Evolutionary conservation across 129 eudicot genomes (phyloP).

Genomic region (Apium graveolens): DNA sequence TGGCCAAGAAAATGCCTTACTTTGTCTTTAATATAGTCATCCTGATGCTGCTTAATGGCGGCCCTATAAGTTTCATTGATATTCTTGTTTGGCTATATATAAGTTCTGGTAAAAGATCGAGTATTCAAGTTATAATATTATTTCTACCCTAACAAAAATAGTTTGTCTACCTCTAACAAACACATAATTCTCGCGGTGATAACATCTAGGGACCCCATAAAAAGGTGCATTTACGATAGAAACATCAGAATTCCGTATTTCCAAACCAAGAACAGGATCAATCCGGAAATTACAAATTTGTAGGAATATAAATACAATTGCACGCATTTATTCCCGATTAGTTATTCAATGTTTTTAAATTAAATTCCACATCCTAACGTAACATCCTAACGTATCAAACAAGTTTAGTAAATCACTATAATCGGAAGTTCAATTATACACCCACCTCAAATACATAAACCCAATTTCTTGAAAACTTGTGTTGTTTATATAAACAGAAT

Average conservation of each 20-base stretch:
- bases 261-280: background rate
- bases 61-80: conserved; percentile 70
- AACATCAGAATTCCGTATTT: background rate
- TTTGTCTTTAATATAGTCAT: no score
- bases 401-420: no score
- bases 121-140: background rate
- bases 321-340: no score
- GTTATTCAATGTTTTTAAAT: background rate
- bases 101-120: background rate
- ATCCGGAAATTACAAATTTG: background rate
- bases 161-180: no score
- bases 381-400: no score
- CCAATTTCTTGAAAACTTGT: background rate
- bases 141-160: background rate
- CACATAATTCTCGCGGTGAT: no score
- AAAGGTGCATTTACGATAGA: background rate
- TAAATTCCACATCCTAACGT: background rate
- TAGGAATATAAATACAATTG: background rate
- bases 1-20: no score
- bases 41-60: conserved; percentile 78
- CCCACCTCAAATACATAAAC: background rate
- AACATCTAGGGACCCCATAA: no score
- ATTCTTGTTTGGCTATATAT: background rate
- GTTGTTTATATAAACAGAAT: background rate
- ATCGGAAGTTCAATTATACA: no score